These are phyloP conservation scores for Aspergillus pseudoterreus DNA, from an alignment of 2,329 filamentous ascomycete genomes.

Conservation along the genomic window DNA sequence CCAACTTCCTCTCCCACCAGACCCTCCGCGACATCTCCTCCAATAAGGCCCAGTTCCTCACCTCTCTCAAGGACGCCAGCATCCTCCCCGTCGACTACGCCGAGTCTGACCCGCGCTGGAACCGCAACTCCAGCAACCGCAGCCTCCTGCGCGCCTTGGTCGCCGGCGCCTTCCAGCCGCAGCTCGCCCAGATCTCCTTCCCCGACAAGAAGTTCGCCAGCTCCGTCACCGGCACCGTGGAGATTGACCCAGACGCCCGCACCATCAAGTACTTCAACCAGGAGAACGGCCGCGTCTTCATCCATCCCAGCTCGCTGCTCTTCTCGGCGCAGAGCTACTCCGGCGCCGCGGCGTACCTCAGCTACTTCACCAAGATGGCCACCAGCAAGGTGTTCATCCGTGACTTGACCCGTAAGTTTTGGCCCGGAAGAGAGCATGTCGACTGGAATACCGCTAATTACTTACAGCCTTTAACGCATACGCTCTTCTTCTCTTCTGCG, in stretches of 20 bases:
- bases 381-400: conserved; percentile 90
- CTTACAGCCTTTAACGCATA: conserved; percentile 75
- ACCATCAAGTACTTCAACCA: conserved; percentile 91
- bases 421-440: background rate
- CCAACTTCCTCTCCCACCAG: conserved; percentile 78
- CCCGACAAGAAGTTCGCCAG: conserved; percentile 94
- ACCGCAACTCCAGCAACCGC: conserved; percentile 33
- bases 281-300: conserved; percentile 82
- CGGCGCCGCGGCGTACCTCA: conserved; percentile 71
- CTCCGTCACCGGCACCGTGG: conserved; percentile 82
- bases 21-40: conserved; percentile 85
- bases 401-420: conserved; percentile 75
- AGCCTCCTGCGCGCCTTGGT: conserved; percentile 65
- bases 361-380: conserved; percentile 87
- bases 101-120: conserved; percentile 35
- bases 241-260: conserved; percentile 85
- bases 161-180: conserved; percentile 73
- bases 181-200: conserved; percentile 87
- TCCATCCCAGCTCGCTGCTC: conserved; percentile 83
- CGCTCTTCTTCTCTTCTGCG: conserved; percentile 81
- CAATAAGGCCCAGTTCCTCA: conserved; percentile 80
- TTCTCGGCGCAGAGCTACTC: conserved; percentile 80
- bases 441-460: background rate
- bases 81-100: conserved; percentile 60
- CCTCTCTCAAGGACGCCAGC: conserved; percentile 79